Evolutionary conservation across 73 alveolate species (phyloP), one percentile per base, ranked within the genome.

Genomic region (Tetrahymena malaccensis): DNA sequence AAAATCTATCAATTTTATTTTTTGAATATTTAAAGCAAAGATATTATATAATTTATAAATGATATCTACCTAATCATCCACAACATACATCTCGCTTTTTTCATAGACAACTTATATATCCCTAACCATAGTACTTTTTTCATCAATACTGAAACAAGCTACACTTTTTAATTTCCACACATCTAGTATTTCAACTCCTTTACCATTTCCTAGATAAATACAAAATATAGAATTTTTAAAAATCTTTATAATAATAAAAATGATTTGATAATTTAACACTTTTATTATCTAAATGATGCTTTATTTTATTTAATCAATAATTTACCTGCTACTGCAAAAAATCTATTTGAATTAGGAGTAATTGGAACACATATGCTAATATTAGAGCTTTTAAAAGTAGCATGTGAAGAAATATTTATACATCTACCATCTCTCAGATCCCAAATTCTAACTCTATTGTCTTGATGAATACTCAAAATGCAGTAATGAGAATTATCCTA

Each of bases 391-490:
- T 94, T 94, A 94, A 56, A 70, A 13, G 94, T 38, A 34, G 93
- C 93, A 40, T 94, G 96, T 13, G 93, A 43, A 13, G 97, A 95
- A 31, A 95, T 57, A 43, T 93, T 93, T 13, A 95, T 35, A 34
- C 97, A 95, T 16, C 97, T 93, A 25, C 97, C 97, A 89, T 95
- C 97, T 35, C 84, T 93, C n/a, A 89, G 34, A 95, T 95, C 97
- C 93, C 93, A 95, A 25, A 95, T 55, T 93, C 97, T 95, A 25
- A 95, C 93, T 89, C 97, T 85, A 31, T 34, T 85, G 89, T 95
- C 97, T 50, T 93, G 93, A 85, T 95, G 97, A 34, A 95, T 70
- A 70, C 89, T 70, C 7, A 70, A 11, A 7, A 70, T 70, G 37
- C 89, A 27, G 89, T 70, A 70, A 31, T 70, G 34, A 31, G 89